Base-by-base conservation (phyloP, 2,329 filamentous ascomycete species). In the Scytalidium lignicola region DNA sequence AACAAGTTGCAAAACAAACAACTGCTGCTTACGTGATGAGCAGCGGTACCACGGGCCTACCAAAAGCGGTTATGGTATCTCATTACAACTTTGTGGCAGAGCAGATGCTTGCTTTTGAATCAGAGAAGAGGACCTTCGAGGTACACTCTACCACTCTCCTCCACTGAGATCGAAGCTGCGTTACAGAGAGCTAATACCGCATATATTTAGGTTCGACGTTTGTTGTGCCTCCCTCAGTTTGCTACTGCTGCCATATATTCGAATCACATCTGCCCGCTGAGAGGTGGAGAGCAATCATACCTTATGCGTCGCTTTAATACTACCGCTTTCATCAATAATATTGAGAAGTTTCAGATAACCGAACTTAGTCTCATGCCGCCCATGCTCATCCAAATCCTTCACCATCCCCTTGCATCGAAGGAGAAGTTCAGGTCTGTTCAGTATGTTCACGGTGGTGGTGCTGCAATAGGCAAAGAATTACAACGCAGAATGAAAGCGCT, bases 271-370 rank as follows among this genome's bases (percentile, higher is more conserved):
- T n/a, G n/a, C n/a, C n/a, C n/a, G n/a, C n/a, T n/a, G n/a, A n/a
- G n/a, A n/a, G n/a, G n/a, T n/a, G n/a, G n/a, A n/a, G n/a, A n/a
- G n/a, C n/a, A n/a, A n/a, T n/a, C n/a, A n/a, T n/a, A n/a, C n/a
- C n/a, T n/a, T n/a, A n/a, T n/a, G n/a, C n/a, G n/a, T n/a, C n/a
- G n/a, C n/a, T n/a, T n/a, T n/a, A n/a, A n/a, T n/a, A n/a, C n/a
- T n/a, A n/a, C n/a, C n/a, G n/a, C n/a, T n/a, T n/a, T n/a, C n/a
- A 91, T 75, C 72, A 93, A 42, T 71, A 78, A 49, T 75, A 85
- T 60, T 75, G 72, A 88, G 62, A 76, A 72, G 46, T 88, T 80
- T 67, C 76, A 78, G 40, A 83, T 95, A 59, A 87, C 85, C 4
- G 72, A 75, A 50, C 68, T 90, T 29, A 70, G 75, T 8, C 70